Percentiles rank a stretch among this genome's conserved stretches.
These are phyloP conservation scores for Nemania sp. DNA, from an alignment of 2,329 filamentous ascomycete genomes.

Conservation along the genomic window DNA sequence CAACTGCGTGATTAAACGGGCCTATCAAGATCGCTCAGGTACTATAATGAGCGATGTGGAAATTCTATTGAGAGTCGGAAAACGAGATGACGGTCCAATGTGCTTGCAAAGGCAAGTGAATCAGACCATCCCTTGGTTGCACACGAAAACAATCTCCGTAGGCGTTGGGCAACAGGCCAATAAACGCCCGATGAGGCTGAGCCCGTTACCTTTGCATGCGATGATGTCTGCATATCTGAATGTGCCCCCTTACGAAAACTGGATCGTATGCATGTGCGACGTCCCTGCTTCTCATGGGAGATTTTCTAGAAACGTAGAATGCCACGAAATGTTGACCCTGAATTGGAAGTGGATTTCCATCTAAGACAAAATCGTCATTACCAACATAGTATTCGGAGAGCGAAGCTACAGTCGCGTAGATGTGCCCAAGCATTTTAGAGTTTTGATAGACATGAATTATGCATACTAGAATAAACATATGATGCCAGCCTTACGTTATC, in stretches of 20 bases:
- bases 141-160: not conserved
- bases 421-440: not conserved
- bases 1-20: slow-evolving; percentile 6
- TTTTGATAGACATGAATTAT: not conserved
- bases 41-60: not conserved
- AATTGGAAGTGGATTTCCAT: not conserved
- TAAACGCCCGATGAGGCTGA: slow-evolving; percentile 1
- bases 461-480: not conserved
- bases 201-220: not conserved
- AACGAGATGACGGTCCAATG: not conserved
- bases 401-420: not conserved
- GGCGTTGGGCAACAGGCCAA: not conserved
- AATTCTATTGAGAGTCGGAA: not conserved
- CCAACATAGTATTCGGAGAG: not conserved
- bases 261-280: not conserved
- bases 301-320: not conserved
- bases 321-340: not conserved
- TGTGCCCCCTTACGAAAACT: not conserved
- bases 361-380: not conserved
- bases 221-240: not conserved
- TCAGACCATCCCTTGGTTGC: not conserved
- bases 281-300: not conserved
- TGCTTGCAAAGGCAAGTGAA: not conserved
- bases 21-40: not conserved
- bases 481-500: not conserved